Evolutionary conservation across 164 flowering plant genomes (phyloP), one percentile per base, ranked within the genome.

Genomic region (Tinospora cordifolia): DNA sequence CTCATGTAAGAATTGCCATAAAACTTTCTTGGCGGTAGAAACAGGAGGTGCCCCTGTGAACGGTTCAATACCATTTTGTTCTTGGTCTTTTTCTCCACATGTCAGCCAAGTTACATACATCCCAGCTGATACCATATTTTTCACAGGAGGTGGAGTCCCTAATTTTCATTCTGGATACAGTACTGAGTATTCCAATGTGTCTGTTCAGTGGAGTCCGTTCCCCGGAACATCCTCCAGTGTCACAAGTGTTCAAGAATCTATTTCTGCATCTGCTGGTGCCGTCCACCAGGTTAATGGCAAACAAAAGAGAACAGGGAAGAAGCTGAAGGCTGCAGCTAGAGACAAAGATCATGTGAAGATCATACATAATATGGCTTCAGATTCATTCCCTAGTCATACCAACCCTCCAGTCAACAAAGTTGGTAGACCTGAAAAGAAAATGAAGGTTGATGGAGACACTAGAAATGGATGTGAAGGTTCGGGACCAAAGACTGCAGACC

Each of bases 1-100:
- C 65, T 83, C 88, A 2, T 90, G 97, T 75, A 87, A 87, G 84
- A 89, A 89, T 68, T 90, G 93, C 64, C 87, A 89, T 13, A 88
- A 85, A 60, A 78, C 80, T 14, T 90, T 90, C 75, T 64, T 85
- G 67, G 93, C 97, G 44, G 86, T 81, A 66, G 97, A 90, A 82
- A 85, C 89, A 24, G 93, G 89, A 70, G 21, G 81, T 15, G 83
- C 88, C 15, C 92, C 92, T 0, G 73, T 75, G 5, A 81, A 72
- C 74, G 92, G 89, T 49, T 79, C 91, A 65, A 81, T 77, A 64
- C 86, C 90, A 36, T 84, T 71, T 63, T 65, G 70, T 44, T 75
- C 86, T 63, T 85, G 83, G 84, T 78, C 90, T 69, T 60, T 60
- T 25, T 76, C 88, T 79, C 88, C 87, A 27, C 83, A 87, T 77